phyloP scores from a whole-genome alignment of 2,329 filamentous ascomycete genomes.

The Penicillium sp. region DNA sequence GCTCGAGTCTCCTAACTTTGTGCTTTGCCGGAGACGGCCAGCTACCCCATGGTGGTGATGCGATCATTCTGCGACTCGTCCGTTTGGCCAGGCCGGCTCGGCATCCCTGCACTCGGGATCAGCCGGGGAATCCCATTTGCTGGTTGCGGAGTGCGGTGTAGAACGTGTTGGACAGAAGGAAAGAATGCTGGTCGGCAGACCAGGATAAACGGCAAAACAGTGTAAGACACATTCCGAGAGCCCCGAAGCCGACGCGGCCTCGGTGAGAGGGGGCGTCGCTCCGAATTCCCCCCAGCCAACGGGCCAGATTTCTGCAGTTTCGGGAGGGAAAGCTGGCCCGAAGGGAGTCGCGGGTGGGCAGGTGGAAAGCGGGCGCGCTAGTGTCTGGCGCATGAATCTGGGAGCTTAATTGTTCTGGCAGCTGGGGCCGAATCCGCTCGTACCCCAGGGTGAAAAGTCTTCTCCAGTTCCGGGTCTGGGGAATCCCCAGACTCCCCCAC shows the following conservation, averaged over 20 bases:
- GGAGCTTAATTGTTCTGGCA: background rate
- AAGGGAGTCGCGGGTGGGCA: background rate
- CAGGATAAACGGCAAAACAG: background rate
- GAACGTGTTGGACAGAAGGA: background rate
- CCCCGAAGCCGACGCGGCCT: background rate
- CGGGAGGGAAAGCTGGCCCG: background rate
- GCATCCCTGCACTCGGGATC: background rate
- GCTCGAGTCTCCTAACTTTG: background rate
- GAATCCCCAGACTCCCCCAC: background rate
- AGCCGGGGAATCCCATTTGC: background rate
- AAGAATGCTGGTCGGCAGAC: background rate
- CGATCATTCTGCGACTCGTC: background rate
- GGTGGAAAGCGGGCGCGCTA: background rate
- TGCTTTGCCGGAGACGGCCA: background rate
- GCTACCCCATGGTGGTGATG: background rate
- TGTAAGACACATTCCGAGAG: background rate
- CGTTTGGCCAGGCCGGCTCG: background rate
- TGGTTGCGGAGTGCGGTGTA: background rate
- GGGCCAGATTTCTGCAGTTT: background rate
- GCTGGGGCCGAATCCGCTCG: constrained; percentile 1
- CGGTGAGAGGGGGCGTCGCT: background rate
- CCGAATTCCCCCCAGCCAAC: background rate
- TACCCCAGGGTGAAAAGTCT: background rate
- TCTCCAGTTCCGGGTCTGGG: background rate
- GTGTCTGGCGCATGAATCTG: background rate